Evolutionary conservation across 345 rosid genomes (phyloP), one percentile per base, ranked within the genome.

Genomic region (Excoecaria cochinchinensis): DNA sequence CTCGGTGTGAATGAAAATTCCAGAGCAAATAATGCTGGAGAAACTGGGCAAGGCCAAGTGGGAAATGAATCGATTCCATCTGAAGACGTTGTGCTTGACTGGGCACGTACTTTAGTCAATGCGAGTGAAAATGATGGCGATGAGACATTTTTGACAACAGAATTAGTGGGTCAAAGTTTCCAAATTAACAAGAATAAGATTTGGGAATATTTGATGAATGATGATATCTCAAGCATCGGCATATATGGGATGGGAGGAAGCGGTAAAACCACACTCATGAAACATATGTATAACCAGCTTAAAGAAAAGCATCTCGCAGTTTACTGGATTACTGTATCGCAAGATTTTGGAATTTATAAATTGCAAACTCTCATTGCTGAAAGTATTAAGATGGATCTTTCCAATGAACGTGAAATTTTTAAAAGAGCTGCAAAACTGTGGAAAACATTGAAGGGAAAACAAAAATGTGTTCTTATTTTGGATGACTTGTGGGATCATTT

Each of bases 261-360:
- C 1, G 80, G 80, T 9, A 77, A 77, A 66, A 72, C 80, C 13
- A 50, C 55, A 52, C 6, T 77, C 13, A 40, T 46, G 17, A 72
- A 57, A 9, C 72, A 71, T 16, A 46, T 72, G 38, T 24, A 72
- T 57, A 77, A 66, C 6, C 13, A 25, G 4, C 64, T 63, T 24
- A 36, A 31, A 38, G 19, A 22, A 8, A 81, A 31, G 1, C 2
- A 2, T 31, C 31, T 31, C 31, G 31, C 1, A 2, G 31, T 77
- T 11, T 51, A 60, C n/a, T 80, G 79, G 81, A 71, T 71, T 5
- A 77, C 79, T 25, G 75, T 80, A 0, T 71, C 83, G 1, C 40
- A 22, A 38, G 67, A 74, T 4, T 72, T 51, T 40, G 57, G 50
- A 22, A 21, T 75, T n/a, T 1, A 14, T 22, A 64, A 48, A 46